These are phyloP conservation scores for Xerophyta viscosa DNA, from an alignment of 106 monocot genomes.

Conservation along the genomic window DNA sequence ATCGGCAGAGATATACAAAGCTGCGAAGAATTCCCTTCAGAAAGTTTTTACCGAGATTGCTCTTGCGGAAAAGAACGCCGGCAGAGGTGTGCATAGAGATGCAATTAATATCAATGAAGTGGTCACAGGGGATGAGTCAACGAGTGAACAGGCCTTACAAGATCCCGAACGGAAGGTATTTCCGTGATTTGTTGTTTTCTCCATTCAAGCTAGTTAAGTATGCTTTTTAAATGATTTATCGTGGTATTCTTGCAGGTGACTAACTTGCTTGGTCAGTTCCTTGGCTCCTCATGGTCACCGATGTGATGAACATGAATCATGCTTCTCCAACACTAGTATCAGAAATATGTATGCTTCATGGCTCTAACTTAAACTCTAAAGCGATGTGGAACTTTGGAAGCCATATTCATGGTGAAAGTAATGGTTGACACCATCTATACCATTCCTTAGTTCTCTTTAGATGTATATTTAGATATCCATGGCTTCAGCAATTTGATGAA, in stretches of 20 bases:
- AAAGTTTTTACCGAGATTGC: constrained; percentile 65
- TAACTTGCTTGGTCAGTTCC: constrained; percentile 53
- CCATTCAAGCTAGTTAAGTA: background rate
- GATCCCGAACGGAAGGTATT: constrained; percentile 74
- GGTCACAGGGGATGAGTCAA: constrained; percentile 63
- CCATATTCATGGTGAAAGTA: no score
- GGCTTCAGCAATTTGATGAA: constrained; percentile 39
- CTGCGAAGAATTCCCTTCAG: constrained; percentile 63
- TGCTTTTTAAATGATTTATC: background rate
- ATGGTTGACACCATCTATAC: no score
- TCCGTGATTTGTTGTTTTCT: background rate
- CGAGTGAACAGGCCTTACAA: constrained; percentile 41
- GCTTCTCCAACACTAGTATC: no score
- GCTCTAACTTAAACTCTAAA: no score
- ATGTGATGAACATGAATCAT: constrained; percentile 15
- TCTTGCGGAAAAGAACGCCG: constrained; percentile 42
- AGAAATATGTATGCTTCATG: no score
- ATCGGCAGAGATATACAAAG: constrained; percentile 52
- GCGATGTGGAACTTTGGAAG: no score
- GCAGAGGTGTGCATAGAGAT: constrained; percentile 48
- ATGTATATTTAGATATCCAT: no score
- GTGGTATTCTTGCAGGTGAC: constrained; percentile 31
- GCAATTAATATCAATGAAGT: constrained; percentile 96
- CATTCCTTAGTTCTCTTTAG: no score
- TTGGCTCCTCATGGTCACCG: constrained; percentile 54